phyloP scores from a whole-genome alignment of 306 rosid species.

The Cicer pinnatifidum region DNA sequence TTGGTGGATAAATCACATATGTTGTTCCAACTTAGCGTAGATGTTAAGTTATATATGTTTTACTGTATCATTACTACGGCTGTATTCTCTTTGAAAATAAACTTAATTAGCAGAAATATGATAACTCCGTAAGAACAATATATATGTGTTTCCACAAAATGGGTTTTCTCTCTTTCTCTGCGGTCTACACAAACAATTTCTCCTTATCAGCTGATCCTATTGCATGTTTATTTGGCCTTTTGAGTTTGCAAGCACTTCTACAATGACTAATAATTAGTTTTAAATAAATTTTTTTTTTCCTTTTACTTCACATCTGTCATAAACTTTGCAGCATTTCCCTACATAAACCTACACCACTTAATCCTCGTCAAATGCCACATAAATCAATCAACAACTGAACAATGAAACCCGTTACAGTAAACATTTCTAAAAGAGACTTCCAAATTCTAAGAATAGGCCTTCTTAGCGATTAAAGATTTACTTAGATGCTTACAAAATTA shows the following conservation, averaged over 20 bases:
- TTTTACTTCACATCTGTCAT: too few relatives aligned
- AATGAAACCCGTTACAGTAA: not conserved
- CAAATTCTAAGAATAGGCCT: not conserved
- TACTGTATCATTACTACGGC: not conserved
- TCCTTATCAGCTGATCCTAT: too few relatives aligned
- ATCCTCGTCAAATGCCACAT: not conserved
- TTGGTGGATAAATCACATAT: too few relatives aligned
- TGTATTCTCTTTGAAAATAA: slow-evolving; percentile 18
- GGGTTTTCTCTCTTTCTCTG: too few relatives aligned
- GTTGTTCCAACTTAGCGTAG: not conserved
- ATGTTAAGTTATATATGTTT: not conserved
- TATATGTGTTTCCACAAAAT: not conserved
- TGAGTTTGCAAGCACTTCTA: slow-evolving; percentile 3
- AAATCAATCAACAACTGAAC: too few relatives aligned
- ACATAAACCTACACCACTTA: not conserved
- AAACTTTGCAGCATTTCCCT: too few relatives aligned
- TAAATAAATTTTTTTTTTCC: too few relatives aligned
- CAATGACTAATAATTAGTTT: not conserved
- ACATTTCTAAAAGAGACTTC: not conserved
- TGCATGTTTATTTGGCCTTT: too few relatives aligned
- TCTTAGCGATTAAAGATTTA: not conserved
- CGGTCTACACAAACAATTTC: too few relatives aligned
- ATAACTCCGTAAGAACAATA: not conserved
- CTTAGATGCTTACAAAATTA: not conserved
- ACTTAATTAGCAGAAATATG: slow-evolving; percentile 1